Base-by-base conservation (phyloP, 345 rosid genomes). In the Sisymbrium irio region DNA sequence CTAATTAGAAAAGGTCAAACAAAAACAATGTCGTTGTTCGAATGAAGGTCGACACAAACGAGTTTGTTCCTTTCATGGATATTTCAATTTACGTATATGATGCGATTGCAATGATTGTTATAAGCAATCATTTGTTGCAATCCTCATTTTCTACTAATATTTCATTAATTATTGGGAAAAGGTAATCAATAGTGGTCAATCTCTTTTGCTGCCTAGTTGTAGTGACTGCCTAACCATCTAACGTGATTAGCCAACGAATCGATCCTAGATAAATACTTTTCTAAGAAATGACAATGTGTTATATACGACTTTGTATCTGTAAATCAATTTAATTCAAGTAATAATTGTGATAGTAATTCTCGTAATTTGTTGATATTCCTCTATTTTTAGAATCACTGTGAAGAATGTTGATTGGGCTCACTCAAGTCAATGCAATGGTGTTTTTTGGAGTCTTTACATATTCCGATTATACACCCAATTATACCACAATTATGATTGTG, bases 161-260 rank as follows among this genome's bases (percentile, higher is more conserved):
- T 11, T 46, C 17, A 46, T 41, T 27, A 14, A 63, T 46, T 27
- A 47, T 63, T 28, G 51, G 1, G 0, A 17, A 54, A 28, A 20
- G 8, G 14, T 1, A 28, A 40, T 49, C 8, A 27, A 54, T 51
- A 2, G 54, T 67, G 57, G 35, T 60, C 3, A 42, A 62, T 32
- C 30, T 28, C 6, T 20, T 27, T 68, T 47, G 67, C 32, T 70
- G 71, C 76, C 76, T 70, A 69, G 75, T 68, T 61, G 70, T 69
- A 69, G 53, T 7, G 44, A 76, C 69, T 62, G 71, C 65, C 45
- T 76, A 62, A 69, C 65, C 56, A 36, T 69, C 15, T 46, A 76
- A 77, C 76, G 72, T 77, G 76, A 77, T 47, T 56, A 47, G 76
- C 80, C 76, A 77, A 69, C 67, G 45, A 77, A 70, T 70, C 54